These are phyloP conservation scores for Suillus cothurnatus DNA, from an alignment of 768 basidiomycete species.

Conservation along the genomic window DNA sequence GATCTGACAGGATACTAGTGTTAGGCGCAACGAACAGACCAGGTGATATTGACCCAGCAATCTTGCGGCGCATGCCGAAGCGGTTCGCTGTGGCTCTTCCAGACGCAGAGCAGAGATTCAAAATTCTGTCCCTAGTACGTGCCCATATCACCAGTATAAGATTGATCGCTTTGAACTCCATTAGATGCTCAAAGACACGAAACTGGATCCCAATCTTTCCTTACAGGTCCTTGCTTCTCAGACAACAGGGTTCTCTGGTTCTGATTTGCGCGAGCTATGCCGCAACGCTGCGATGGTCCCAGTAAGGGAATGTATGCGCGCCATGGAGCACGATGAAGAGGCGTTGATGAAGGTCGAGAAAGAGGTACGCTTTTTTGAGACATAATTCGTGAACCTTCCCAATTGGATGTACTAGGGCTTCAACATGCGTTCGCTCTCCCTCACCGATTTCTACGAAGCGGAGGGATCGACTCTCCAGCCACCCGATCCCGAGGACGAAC, in stretches of 20 bases:
- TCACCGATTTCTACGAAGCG: constrained; percentile 66
- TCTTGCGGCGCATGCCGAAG: constrained; percentile 97
- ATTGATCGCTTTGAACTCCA: not conserved
- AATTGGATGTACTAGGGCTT: constrained; percentile 56
- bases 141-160: not conserved
- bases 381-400: not conserved
- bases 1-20: constrained; percentile 80
- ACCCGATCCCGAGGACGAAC: not conserved
- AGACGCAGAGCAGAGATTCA: constrained; percentile 72
- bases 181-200: constrained; percentile 86
- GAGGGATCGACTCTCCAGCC: constrained; percentile 32
- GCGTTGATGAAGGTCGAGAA: constrained; percentile 45
- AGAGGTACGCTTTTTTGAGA: constrained; percentile 40
- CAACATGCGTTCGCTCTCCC: constrained; percentile 66
- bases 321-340: constrained; percentile 48
- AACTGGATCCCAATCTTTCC: constrained; percentile 62
- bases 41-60: constrained; percentile 86
- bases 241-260: constrained; percentile 81
- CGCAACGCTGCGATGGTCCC: constrained; percentile 93
- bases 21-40: constrained; percentile 96
- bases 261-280: constrained; percentile 90
- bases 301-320: constrained; percentile 79
- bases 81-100: constrained; percentile 88
- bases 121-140: constrained; percentile 79
- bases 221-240: constrained; percentile 63